These are phyloP conservation scores for Lodderomyces oxycetoniae DNA, from an alignment of 1,139 yeast genomes.

Conservation along the genomic window DNA sequence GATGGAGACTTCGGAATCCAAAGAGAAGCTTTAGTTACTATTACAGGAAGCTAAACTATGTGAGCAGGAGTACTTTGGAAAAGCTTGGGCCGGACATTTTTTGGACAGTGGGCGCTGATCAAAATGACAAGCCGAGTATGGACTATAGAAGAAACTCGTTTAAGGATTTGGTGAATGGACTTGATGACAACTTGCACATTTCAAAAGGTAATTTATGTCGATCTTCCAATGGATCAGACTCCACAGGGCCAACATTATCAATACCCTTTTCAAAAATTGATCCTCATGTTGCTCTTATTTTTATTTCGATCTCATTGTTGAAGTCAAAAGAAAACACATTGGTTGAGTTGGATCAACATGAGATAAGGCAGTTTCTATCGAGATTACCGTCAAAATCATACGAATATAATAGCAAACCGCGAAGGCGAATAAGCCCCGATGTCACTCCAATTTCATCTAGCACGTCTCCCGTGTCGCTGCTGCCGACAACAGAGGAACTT, in stretches of 20 bases:
- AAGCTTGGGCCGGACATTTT: slow-evolving; percentile 44
- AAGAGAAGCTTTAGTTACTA: slow-evolving; percentile 31
- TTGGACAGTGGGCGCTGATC: slow-evolving; percentile 29
- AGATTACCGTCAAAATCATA: slow-evolving; percentile 46
- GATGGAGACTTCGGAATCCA: slow-evolving; percentile 59
- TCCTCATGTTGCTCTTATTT: slow-evolving; percentile 74
- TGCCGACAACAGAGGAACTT: slow-evolving; percentile 4
- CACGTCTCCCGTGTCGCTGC: slow-evolving; percentile 11
- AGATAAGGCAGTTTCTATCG: slow-evolving; percentile 73
- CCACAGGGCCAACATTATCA: slow-evolving; percentile 11
- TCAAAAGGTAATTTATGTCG: slow-evolving; percentile 5
- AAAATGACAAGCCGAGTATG: slow-evolving; percentile 10
- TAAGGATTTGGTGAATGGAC: slow-evolving; percentile 29
- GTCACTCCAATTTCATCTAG: slow-evolving; percentile 15
- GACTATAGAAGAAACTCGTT: slow-evolving; percentile 24
- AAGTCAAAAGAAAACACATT: slow-evolving; percentile 76
- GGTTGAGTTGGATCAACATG: slow-evolving; percentile 85
- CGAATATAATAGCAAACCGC: slow-evolving; percentile 22
- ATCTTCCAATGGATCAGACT: slow-evolving; percentile 2
- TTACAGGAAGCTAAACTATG: slow-evolving; percentile 28
- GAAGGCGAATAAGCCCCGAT: slow-evolving; percentile 9
- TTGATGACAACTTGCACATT: slow-evolving; percentile 15
- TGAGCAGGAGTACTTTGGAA: slow-evolving; percentile 18
- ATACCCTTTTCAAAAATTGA: slow-evolving; percentile 67
- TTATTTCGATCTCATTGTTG: slow-evolving; percentile 71